These are phyloP conservation scores for Mycena amicta DNA, from an alignment of 768 basidiomycete species.

Conservation along the genomic window DNA sequence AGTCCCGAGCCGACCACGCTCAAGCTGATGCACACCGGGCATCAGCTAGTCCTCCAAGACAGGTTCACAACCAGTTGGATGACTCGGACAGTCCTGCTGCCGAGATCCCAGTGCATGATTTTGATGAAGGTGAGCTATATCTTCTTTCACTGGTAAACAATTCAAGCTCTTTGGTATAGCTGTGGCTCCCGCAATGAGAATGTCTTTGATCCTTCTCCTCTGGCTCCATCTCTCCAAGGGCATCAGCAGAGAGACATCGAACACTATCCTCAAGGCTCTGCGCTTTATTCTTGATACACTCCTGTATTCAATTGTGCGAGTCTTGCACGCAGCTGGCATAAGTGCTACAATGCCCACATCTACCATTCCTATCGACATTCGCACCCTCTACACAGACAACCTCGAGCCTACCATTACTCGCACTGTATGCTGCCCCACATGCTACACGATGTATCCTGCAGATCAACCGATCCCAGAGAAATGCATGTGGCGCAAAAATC, in stretches of 20 bases:
- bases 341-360: neutral
- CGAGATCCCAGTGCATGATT: neutral
- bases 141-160: neutral
- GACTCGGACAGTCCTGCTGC: neutral
- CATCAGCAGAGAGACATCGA: neutral
- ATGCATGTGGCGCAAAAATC: conserved; percentile 22
- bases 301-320: neutral
- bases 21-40: neutral
- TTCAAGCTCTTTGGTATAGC: neutral
- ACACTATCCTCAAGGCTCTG: conserved; percentile 2
- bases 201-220: neutral
- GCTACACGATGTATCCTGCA: conserved; percentile 23
- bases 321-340: neutral
- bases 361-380: neutral
- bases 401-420: neutral
- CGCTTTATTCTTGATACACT: conserved; percentile 2
- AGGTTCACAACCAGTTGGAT: neutral
- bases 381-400: neutral
- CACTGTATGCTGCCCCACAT: conserved; percentile 26
- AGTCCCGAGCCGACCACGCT: neutral
- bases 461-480: conserved; percentile 13
- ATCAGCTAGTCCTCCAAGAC: neutral
- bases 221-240: conserved; percentile 9
- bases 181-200: neutral
- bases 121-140: neutral